These are phyloP conservation scores for Hyparrhenia diplandra DNA, from an alignment of 176 grass and related monocot genomes.

Conservation along the genomic window DNA sequence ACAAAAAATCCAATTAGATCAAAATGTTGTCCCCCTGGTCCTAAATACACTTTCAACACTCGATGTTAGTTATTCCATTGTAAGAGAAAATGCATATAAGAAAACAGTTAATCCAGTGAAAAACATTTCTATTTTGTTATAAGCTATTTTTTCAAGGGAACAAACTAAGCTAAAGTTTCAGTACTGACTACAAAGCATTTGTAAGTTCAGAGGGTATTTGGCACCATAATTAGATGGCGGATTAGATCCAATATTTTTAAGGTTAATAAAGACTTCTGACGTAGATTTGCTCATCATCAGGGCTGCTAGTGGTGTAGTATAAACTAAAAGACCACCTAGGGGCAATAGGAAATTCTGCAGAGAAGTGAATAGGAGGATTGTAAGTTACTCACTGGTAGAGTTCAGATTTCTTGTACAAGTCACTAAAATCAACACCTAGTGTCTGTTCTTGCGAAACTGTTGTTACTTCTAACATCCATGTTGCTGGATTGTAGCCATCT, in stretches of 20 bases:
- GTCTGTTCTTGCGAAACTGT: conserved; percentile 56
- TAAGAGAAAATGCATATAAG: too few species aligned
- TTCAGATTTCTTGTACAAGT: conserved; percentile 75
- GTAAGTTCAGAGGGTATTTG: background rate
- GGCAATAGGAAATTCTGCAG: background rate
- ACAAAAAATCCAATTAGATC: background rate
- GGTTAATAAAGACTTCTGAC: background rate
- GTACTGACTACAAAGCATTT: background rate
- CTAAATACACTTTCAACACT: background rate
- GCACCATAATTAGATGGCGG: background rate
- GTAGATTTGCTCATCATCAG: background rate
- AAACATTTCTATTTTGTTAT: background rate
- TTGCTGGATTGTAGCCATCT: conserved; percentile 90
- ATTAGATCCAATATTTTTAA: background rate
- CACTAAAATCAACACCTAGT: conserved; percentile 64
- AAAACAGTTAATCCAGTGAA: too few species aligned
- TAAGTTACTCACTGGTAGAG: conserved; percentile 59
- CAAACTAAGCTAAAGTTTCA: background rate
- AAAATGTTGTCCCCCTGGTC: background rate
- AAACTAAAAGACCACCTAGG: background rate
- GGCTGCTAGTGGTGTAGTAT: background rate
- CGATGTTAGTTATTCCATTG: too few species aligned
- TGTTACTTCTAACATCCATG: conserved; percentile 94
- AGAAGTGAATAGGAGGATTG: background rate
- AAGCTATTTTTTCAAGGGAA: background rate